Conservation (phyloP, 768 basidiomycete species). For the Naganishia onofrii region DNA sequence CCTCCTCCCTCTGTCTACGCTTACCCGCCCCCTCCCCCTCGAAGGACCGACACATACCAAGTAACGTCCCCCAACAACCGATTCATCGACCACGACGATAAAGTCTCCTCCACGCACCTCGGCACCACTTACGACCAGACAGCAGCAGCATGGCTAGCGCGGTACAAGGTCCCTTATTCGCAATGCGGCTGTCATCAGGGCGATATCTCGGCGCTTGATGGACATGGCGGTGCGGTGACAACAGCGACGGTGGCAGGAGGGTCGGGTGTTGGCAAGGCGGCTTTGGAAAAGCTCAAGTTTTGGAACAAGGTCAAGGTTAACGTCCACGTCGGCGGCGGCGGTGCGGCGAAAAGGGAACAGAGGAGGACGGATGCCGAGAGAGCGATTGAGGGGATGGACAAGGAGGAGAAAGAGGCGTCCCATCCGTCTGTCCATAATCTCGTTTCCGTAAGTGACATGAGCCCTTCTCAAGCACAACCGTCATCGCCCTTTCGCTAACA, state of each 20-base stretch:
- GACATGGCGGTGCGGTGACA: not conserved
- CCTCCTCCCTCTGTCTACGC: not conserved
- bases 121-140: conserved; percentile 25
- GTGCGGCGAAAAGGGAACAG: not conserved
- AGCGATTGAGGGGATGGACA: not conserved
- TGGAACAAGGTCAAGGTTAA: conserved; percentile 21
- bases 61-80: conserved; percentile 11
- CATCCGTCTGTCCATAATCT: conserved; percentile 30
- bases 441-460: not conserved
- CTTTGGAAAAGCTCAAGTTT: conserved; percentile 25
- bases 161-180: conserved; percentile 31
- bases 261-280: no score
- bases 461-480: not conserved
- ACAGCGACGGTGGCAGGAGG: not conserved
- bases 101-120: conserved; percentile 22
- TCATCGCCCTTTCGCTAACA: not conserved
- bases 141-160: conserved; percentile 16
- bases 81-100: conserved; percentile 35
- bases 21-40: not conserved
- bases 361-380: not conserved
- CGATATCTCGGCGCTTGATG: not conserved
- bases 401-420: conserved; percentile 23
- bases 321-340: no score
- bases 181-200: conserved; percentile 30
- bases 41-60: not conserved